These are phyloP conservation scores for Neonectria magnoliae DNA, from an alignment of 2,329 filamentous ascomycete species.

Conservation along the genomic window DNA sequence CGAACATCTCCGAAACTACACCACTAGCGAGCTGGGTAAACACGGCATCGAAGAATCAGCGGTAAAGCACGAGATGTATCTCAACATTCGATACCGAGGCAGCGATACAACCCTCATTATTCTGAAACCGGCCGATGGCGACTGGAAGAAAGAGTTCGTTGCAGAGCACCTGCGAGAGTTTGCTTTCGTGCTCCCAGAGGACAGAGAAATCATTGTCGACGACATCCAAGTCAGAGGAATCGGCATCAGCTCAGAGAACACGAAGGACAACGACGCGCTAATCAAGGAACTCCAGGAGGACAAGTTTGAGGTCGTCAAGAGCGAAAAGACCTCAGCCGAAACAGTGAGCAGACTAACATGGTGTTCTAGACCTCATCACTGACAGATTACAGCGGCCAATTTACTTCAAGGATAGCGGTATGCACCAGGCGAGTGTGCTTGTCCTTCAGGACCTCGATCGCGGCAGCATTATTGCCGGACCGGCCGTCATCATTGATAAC, in stretches of 20 bases:
- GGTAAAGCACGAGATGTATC: slow-evolving; percentile 49
- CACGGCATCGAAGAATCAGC: slow-evolving; percentile 55
- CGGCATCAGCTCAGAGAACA: slow-evolving; percentile 29
- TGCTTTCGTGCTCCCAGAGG: slow-evolving; percentile 46
- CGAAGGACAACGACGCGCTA: slow-evolving; percentile 21
- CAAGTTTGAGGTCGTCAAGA: slow-evolving; percentile 22
- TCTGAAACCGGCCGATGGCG: slow-evolving; percentile 46
- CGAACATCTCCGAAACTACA: slow-evolving; percentile 43
- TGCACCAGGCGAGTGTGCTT: slow-evolving; percentile 13
- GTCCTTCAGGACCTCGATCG: slow-evolving; percentile 6
- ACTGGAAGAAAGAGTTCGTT: slow-evolving; percentile 46
- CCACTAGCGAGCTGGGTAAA: slow-evolving; percentile 44
- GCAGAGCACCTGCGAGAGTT: slow-evolving; percentile 51
- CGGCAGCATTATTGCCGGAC: slow-evolving; percentile 35
- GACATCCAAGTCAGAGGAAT: slow-evolving; percentile 54
- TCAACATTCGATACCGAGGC: slow-evolving; percentile 61
- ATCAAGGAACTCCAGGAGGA: slow-evolving; percentile 18
- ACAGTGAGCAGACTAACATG: not conserved
- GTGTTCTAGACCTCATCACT: not conserved
- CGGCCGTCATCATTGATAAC: slow-evolving; percentile 45
- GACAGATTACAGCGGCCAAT: slow-evolving; percentile 29
- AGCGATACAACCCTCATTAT: slow-evolving; percentile 55
- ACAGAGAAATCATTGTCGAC: slow-evolving; percentile 51
- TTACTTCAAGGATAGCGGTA: slow-evolving; percentile 12
- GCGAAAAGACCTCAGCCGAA: not conserved